Conservation (phyloP, 768 basidiomycete species). For the Roridomyces roridus region DNA sequence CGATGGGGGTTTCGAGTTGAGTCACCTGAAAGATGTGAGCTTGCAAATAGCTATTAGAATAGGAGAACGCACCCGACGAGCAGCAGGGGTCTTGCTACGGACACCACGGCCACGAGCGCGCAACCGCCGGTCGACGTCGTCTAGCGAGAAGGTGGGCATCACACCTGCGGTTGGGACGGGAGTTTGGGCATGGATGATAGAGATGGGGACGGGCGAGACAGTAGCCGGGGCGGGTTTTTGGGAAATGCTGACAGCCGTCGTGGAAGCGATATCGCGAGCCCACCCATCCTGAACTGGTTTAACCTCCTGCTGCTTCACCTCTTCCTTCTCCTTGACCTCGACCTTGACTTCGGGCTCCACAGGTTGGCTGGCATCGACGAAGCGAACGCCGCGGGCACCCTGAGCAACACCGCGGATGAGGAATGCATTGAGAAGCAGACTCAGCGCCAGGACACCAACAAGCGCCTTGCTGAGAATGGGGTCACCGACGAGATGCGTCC, state of each 20-base stretch:
- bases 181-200: slow-evolving; percentile 18
- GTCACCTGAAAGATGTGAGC: not conserved
- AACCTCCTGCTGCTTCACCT: not conserved
- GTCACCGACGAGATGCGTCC: slow-evolving; percentile 92
- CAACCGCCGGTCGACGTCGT: slow-evolving; percentile 61
- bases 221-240: not conserved
- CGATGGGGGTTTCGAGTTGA: no score
- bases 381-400: slow-evolving; percentile 30
- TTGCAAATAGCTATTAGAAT: no score
- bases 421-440: slow-evolving; percentile 91
- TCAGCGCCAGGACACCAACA: slow-evolving; percentile 83
- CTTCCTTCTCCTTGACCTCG: slow-evolving; percentile 5
- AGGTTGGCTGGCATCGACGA: slow-evolving; percentile 41
- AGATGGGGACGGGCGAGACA: not conserved
- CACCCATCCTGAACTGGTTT: slow-evolving; percentile 14
- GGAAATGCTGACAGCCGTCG: not conserved
- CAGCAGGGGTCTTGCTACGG: slow-evolving; percentile 14
- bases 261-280: slow-evolving; percentile 16
- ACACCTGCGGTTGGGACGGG: slow-evolving; percentile 14
- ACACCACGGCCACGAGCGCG: slow-evolving; percentile 36
- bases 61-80: not conserved
- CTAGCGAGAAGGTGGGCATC: slow-evolving; percentile 54
- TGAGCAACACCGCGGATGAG: slow-evolving; percentile 80
- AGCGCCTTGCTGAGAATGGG: slow-evolving; percentile 96
- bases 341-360: slow-evolving; percentile 27